These are phyloP conservation scores for Ensete glaucum DNA, from an alignment of 176 grass and related monocot species.

Conservation along the genomic window DNA sequence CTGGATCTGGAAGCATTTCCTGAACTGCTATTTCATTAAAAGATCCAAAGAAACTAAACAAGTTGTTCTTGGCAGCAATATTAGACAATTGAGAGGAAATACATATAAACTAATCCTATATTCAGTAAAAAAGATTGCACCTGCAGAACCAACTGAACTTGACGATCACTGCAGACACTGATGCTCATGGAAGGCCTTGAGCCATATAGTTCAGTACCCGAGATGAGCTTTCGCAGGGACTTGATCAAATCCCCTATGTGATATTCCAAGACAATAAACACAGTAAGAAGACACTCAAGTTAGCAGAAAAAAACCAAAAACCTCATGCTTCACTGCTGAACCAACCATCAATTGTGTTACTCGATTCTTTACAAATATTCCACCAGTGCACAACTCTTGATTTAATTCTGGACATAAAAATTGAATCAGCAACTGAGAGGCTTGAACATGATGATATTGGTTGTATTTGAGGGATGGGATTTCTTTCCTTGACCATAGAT, in stretches of 20 bases:
- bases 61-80: no score
- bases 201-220: constrained; percentile 53
- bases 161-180: constrained; percentile 64
- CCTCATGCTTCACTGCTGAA: neutral
- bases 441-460: constrained; percentile 23
- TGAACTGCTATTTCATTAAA: neutral
- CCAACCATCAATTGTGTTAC: constrained; percentile 52
- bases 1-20: neutral
- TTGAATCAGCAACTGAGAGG: constrained; percentile 57
- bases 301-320: neutral
- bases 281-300: constrained; percentile 21
- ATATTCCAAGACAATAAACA: constrained; percentile 2
- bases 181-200: constrained; percentile 69
- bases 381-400: constrained; percentile 55
- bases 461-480: constrained; percentile 19
- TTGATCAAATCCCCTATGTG: constrained; percentile 35
- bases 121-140: constrained; percentile 21
- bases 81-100: neutral
- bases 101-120: neutral
- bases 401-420: constrained; percentile 67
- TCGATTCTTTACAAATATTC: constrained; percentile 36
- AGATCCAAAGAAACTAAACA: neutral
- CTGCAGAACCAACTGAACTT: constrained; percentile 74
- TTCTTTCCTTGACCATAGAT: constrained; percentile 54
- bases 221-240: constrained; percentile 57